A percentile compares a stretch with the other conserved stretches of the same genome.
phyloP scores from a whole-genome alignment of 345 rosid genomes.

The Linum tenue region DNA sequence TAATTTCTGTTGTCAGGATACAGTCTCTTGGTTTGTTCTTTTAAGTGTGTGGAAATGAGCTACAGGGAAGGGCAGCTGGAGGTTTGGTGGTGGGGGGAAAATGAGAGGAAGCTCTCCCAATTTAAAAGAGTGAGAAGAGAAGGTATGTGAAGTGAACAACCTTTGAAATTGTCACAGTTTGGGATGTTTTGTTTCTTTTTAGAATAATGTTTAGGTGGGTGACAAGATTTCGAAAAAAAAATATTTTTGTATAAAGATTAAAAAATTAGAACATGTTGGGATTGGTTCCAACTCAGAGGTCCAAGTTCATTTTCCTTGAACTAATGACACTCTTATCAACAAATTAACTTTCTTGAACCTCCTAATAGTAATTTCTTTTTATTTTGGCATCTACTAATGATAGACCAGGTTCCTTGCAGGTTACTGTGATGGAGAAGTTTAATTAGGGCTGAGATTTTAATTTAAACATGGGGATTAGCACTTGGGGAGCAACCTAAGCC shows the following conservation, averaged over 20 bases:
- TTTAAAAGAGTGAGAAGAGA: constrained; percentile 23
- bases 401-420: neutral
- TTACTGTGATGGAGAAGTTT: neutral
- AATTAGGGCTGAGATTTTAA: neutral
- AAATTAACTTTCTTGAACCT: neutral
- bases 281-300: too few species aligned
- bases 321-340: too few species aligned
- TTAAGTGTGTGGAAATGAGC: neutral
- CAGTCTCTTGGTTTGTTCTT: neutral
- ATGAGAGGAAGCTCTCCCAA: constrained; percentile 15
- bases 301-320: too few species aligned
- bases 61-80: constrained; percentile 6
- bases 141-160: constrained; percentile 3
- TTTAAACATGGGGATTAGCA: neutral
- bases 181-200: constrained; percentile 7
- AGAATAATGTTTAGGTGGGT: neutral
- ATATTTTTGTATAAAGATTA: too few species aligned
- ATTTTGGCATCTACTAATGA: neutral
- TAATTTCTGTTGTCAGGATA: constrained; percentile 7
- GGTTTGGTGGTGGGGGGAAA: constrained; percentile 6
- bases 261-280: neutral
- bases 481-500: neutral
- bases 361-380: too few species aligned
- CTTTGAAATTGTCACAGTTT: constrained; percentile 11
- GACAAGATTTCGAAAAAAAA: neutral